phyloP scores from a whole-genome alignment of 2,329 filamentous ascomycete species.

The Alternaria gaisen region DNA sequence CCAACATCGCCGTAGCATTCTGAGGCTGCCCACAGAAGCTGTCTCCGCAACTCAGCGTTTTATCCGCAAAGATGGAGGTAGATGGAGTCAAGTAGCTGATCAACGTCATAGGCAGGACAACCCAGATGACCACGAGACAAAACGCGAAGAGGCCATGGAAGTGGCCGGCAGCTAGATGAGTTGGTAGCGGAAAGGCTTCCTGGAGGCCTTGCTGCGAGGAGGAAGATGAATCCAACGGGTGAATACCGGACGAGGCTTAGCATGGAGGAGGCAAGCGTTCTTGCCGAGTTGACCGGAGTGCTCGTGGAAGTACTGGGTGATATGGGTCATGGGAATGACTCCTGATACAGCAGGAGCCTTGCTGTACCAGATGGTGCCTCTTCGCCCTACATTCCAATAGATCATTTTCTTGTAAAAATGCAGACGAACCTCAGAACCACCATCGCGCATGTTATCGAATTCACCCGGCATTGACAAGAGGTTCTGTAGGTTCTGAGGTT shows the following conservation, averaged over 20 bases:
- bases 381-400: too few species aligned
- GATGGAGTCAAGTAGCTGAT: constrained; percentile 19
- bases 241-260: not conserved
- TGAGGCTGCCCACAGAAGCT: constrained; percentile 13
- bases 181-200: not conserved
- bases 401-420: not conserved
- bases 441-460: too few species aligned
- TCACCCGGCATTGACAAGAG: too few species aligned
- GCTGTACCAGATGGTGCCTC: not conserved
- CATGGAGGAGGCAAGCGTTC: not conserved
- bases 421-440: not conserved
- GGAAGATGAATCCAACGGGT: not conserved
- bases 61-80: constrained; percentile 19
- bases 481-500: not conserved
- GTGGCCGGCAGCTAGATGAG: not conserved
- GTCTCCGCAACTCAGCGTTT: constrained; percentile 21
- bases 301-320: constrained; percentile 31
- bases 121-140: constrained; percentile 16
- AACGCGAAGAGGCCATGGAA: not conserved
- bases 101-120: constrained; percentile 19
- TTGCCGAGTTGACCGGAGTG: not conserved
- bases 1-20: constrained; percentile 20
- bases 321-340: constrained; percentile 27
- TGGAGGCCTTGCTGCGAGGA: not conserved
- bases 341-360: not conserved